These are phyloP conservation scores for Aegilops sharonensis DNA, from an alignment of 176 grass and related monocot species.

Conservation along the genomic window DNA sequence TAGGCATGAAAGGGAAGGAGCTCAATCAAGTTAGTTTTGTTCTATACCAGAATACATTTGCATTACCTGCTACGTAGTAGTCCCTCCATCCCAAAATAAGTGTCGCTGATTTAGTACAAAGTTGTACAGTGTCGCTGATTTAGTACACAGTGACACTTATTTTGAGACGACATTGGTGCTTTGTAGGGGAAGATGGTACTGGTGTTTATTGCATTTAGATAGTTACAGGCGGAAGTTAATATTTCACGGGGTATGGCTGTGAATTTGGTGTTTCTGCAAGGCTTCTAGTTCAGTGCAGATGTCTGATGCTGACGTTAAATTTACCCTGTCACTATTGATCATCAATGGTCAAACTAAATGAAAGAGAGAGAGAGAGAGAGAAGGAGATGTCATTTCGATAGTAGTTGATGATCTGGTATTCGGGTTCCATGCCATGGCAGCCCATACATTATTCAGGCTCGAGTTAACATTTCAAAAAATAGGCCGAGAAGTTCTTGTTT, in stretches of 20 bases:
- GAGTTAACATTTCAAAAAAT: too few species aligned
- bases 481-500: too few species aligned
- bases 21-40: conserved; percentile 47
- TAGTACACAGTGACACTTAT: too few species aligned
- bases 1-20: conserved; percentile 40
- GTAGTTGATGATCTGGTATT: neutral
- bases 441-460: neutral
- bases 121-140: too few species aligned
- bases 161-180: too few species aligned
- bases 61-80: too few species aligned
- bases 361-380: neutral
- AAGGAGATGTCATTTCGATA: neutral
- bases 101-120: too few species aligned
- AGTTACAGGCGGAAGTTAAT: too few species aligned
- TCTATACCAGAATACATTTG: too few species aligned
- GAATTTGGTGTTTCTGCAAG: neutral
- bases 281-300: neutral
- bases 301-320: neutral
- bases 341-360: neutral
- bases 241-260: neutral
- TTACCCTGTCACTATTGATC: neutral
- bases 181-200: too few species aligned
- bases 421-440: neutral
- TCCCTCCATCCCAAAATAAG: too few species aligned
- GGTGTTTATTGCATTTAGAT: too few species aligned